A percentile compares a stretch with the other conserved stretches of the same genome.
Evolutionary conservation across 2,329 filamentous ascomycete genomes (phyloP).

Genomic region (Sphaerostilbella broomeana): DNA sequence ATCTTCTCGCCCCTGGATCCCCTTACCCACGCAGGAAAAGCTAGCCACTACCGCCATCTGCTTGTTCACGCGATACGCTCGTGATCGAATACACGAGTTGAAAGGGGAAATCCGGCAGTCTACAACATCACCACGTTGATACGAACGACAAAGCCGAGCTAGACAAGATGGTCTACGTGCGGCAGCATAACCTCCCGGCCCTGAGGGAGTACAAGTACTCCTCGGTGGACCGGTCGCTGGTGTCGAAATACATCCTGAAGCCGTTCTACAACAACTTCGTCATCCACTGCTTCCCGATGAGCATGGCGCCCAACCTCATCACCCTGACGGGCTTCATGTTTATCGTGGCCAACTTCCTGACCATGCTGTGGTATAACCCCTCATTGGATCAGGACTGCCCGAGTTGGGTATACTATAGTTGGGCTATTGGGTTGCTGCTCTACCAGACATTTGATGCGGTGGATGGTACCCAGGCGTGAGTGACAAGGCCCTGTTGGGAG

Average conservation of each 20-base stretch:
- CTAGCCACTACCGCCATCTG: background rate
- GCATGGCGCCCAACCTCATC: slow-evolving; percentile 85
- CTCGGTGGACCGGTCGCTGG: slow-evolving; percentile 79
- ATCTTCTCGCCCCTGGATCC: too few species aligned
- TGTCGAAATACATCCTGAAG: slow-evolving; percentile 91
- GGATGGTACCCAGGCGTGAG: slow-evolving; percentile 86
- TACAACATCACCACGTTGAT: too few species aligned
- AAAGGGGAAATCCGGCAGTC: too few species aligned
- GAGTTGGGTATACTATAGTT: slow-evolving; percentile 88
- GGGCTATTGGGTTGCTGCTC: slow-evolving; percentile 82
- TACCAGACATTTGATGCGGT: slow-evolving; percentile 99
- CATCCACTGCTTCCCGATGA: slow-evolving; percentile 91
- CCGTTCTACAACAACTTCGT: slow-evolving; percentile 95
- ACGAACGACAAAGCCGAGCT: too few species aligned
- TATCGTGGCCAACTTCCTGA: slow-evolving; percentile 81
- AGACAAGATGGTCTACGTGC: slow-evolving; percentile 81
- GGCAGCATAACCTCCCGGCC: slow-evolving; percentile 79
- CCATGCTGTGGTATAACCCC: slow-evolving; percentile 94
- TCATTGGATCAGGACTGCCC: slow-evolving; percentile 89
- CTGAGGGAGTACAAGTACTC: slow-evolving; percentile 96
- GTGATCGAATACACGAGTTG: background rate
- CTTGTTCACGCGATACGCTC: background rate
- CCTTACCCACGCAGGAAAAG: too few species aligned
- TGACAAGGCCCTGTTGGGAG: too few species aligned
- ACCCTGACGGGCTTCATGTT: slow-evolving; percentile 88